These are phyloP conservation scores for Leccinum uliginosum DNA, from an alignment of 768 basidiomycete genomes.

Conservation along the genomic window DNA sequence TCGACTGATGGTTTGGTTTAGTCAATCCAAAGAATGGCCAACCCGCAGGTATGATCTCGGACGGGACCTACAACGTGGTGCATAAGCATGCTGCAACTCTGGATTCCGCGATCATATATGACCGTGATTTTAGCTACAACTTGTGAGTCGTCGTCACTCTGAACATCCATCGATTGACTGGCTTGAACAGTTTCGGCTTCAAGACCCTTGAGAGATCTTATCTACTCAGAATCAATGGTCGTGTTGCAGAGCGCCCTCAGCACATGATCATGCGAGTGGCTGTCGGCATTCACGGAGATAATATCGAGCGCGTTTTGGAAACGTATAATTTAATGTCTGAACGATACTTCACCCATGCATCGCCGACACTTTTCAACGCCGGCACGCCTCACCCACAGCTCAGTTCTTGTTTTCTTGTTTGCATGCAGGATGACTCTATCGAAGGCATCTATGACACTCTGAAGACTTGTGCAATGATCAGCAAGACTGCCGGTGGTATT, in stretches of 20 bases:
- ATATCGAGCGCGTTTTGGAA: slow-evolving; percentile 85
- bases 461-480: slow-evolving; percentile 98
- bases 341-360: slow-evolving; percentile 97
- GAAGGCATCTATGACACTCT: slow-evolving; percentile 99
- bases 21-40: slow-evolving; percentile 95
- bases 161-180: neutral
- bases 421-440: slow-evolving; percentile 98
- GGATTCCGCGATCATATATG: slow-evolving; percentile 95
- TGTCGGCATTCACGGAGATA: slow-evolving; percentile 89
- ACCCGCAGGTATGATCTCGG: slow-evolving; percentile 85
- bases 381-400: slow-evolving; percentile 95
- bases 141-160: slow-evolving; percentile 48
- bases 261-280: slow-evolving; percentile 99
- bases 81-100: slow-evolving; percentile 75
- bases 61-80: slow-evolving; percentile 80
- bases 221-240: slow-evolving; percentile 88
- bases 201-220: slow-evolving; percentile 99
- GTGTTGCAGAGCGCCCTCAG: slow-evolving; percentile 95
- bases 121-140: slow-evolving; percentile 97
- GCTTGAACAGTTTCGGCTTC: slow-evolving; percentile 81
- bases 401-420: slow-evolving; percentile 94
- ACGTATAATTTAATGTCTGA: slow-evolving; percentile 97
- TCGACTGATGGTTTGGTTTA: slow-evolving; percentile 18
- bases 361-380: slow-evolving; percentile 96
- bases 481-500: slow-evolving; percentile 98